These are phyloP conservation scores for Pugionium dolabratum DNA, from an alignment of 345 rosid species.

Conservation along the genomic window DNA sequence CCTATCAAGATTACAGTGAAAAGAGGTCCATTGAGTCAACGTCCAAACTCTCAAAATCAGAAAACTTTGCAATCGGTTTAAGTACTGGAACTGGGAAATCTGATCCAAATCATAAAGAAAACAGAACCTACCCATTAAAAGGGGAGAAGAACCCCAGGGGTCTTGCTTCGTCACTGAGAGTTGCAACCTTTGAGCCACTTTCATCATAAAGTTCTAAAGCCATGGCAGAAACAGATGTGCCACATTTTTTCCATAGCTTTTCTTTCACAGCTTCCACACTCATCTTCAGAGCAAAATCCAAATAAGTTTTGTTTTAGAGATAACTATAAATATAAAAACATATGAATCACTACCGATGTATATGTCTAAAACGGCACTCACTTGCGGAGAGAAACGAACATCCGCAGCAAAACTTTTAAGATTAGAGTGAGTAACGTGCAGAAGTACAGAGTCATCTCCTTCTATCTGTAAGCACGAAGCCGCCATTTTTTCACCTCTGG, in stretches of 20 bases:
- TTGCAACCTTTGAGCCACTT: conserved; percentile 55
- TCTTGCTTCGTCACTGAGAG: conserved; percentile 55
- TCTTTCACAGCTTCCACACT: conserved; percentile 85
- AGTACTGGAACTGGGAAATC: neutral
- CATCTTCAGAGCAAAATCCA: conserved; percentile 36
- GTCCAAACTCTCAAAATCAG: conserved; percentile 5
- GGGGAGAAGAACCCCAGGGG: conserved; percentile 84
- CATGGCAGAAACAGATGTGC: conserved; percentile 77
- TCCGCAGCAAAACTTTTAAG: conserved; percentile 70
- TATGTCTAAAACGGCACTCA: conserved; percentile 28
- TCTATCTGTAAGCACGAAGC: conserved; percentile 48
- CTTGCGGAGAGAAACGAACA: conserved; percentile 75
- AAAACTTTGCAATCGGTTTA: neutral
- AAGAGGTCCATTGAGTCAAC: neutral
- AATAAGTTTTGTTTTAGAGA: neutral
- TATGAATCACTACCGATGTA: neutral
- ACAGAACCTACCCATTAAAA: conserved; percentile 59
- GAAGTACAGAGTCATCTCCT: conserved; percentile 64
- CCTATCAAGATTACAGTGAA: conserved; percentile 12
- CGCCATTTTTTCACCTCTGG: conserved; percentile 37
- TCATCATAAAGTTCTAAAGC: conserved; percentile 79
- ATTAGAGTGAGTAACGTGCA: conserved; percentile 79
- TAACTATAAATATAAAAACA: neutral
- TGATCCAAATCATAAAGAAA: neutral
- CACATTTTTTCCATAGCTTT: conserved; percentile 90